These are phyloP conservation scores for Loxodes magnus DNA, from an alignment of 73 alveolate genomes.

Conservation along the genomic window DNA sequence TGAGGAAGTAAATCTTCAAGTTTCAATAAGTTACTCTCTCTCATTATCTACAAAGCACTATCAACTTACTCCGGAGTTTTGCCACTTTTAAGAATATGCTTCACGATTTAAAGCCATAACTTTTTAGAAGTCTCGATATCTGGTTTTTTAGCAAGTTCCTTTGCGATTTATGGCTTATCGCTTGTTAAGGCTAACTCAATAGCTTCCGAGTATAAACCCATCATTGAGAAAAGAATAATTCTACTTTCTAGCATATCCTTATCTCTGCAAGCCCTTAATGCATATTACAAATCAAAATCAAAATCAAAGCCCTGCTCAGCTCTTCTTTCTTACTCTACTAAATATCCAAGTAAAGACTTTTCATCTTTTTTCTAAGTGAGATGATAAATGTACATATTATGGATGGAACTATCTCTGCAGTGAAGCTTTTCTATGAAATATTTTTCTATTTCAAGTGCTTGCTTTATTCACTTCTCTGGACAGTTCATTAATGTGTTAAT, in stretches of 20 bases:
- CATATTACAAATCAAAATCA: conserved; percentile 94
- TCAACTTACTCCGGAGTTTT: too few relatives aligned
- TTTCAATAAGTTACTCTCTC: conserved; percentile 70
- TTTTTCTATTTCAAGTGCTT: conserved; percentile 42
- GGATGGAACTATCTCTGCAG: conserved; percentile 68
- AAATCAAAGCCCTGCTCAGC: conserved; percentile 33
- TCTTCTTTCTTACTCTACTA: conserved; percentile 47
- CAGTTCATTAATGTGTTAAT: conserved; percentile 84
- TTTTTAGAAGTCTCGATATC: conserved; percentile 79
- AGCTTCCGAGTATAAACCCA: conserved; percentile 90
- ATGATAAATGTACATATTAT: conserved; percentile 77
- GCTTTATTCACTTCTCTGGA: conserved; percentile 47
- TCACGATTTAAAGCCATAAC: conserved; percentile 91
- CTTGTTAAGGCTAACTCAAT: conserved; percentile 81
- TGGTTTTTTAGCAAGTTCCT: conserved; percentile 81
- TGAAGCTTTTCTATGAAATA: conserved; percentile 30
- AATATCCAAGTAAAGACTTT: conserved; percentile 53
- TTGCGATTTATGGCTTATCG: conserved; percentile 77
- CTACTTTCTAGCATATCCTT: conserved; percentile 61
- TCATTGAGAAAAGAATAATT: conserved; percentile 69
- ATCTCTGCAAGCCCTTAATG: conserved; percentile 78
- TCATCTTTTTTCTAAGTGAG: conserved; percentile 53
- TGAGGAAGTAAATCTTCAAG: conserved; percentile 92
- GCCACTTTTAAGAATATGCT: conserved; percentile 44
- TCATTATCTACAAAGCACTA: conserved; percentile 65